Base-by-base conservation (phyloP, 345 rosid genomes). In the Gossypium australe region DNA sequence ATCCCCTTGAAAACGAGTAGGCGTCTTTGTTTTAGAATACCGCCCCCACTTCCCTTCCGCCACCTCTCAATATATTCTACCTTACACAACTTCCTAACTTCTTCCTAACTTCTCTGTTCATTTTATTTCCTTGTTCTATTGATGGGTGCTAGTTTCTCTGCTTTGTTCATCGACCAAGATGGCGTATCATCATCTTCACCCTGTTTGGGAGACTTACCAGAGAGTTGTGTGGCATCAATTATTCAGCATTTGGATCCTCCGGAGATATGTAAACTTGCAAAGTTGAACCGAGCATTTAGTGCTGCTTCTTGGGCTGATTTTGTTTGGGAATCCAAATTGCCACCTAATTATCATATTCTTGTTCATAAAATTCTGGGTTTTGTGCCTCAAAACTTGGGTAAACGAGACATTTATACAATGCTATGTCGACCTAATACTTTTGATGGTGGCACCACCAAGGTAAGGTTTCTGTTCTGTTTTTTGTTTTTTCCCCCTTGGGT, bases 291-390 rank as follows among this genome's bases (percentile, higher is more conserved):
- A 24, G 94, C 98, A 45, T 95, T 90, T 78, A 91, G 88, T 59
- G 88, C 91, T 6, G 99, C 99, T 47, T 93, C 98, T 0, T 87
- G 89, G 91, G 99, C 98, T 67, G 98, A 91, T 85, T 84, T 84
- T 79, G 92, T 95, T 1, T 95, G 99, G 99, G 97, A 93, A 75
- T 85, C 97, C 11, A 95, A 95, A 63, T 78, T 95, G 84, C 99
- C 99, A 11, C 66, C 73, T 4, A 91, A 90, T 82, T 92, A 93
- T 76, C 75, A 18, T n/a, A 51, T 67, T 77, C 84, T 95, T 71
- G 74, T 91, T 47, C 82, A 75, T 70, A 84, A 80, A 64, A 82
- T 95, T 52, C 74, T 89, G 7, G 94, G 89, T 7, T 86, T 75
- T 68, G 70, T 79, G 44, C 78, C 81, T 2, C 84, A 79, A 29